Conservation (phyloP, 768 basidiomycete genomes). For the Boletellus ananiceps region DNA sequence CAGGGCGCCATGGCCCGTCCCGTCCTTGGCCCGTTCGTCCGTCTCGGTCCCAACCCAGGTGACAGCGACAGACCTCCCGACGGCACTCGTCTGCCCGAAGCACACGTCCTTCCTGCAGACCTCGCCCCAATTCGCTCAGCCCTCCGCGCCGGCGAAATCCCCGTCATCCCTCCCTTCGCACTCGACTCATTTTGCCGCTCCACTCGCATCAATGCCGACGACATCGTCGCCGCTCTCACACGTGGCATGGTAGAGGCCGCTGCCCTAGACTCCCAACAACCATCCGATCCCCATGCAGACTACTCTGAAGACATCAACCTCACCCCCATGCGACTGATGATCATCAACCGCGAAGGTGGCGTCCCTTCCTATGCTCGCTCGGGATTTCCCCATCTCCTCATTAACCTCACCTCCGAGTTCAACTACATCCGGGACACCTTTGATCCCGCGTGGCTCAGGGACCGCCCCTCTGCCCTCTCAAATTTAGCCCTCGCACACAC, state of each 20-base stretch:
- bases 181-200: conserved; percentile 88
- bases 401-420: conserved; percentile 89
- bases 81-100: conserved; percentile 53
- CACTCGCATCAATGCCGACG: conserved; percentile 79
- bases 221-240: conserved; percentile 82
- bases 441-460: conserved; percentile 63
- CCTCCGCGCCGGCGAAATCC: conserved; percentile 90
- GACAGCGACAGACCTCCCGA: conserved; percentile 29
- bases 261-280: conserved; percentile 39
- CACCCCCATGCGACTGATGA: conserved; percentile 92
- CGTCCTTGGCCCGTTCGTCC: conserved; percentile 79
- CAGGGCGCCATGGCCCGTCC: conserved; percentile 88
- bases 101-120: conserved; percentile 76
- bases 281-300: conserved; percentile 33
- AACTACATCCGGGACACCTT: conserved; percentile 85
- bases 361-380: conserved; percentile 95
- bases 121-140: conserved; percentile 84
- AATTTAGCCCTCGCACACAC: conserved; percentile 82
- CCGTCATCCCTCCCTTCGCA: conserved; percentile 90
- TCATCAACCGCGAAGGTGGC: conserved; percentile 95
- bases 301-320: conserved; percentile 65
- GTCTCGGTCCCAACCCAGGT: conserved; percentile 71
- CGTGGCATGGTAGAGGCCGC: conserved; percentile 71
- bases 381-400: conserved; percentile 91
- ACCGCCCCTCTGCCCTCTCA: conserved; percentile 80